Conservation (phyloP, 208 protist genomes). For the Trypanosoma mega region DNA sequence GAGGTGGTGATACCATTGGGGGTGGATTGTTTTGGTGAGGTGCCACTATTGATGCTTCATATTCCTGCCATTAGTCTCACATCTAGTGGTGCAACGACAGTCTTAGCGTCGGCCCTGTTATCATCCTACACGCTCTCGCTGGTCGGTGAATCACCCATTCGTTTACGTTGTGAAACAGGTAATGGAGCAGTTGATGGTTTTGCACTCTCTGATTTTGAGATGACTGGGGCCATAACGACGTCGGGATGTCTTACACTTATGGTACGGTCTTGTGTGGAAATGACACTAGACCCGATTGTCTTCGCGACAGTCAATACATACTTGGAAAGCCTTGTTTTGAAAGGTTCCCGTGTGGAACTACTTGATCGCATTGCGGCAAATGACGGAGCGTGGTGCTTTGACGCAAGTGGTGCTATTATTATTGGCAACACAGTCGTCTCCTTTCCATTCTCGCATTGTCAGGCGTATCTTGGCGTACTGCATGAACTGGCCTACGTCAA, state of each 20-base stretch:
- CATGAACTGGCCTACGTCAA: background rate
- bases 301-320: slow-evolving; percentile 51
- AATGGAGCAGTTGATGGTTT: slow-evolving; percentile 50
- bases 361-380: background rate
- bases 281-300: slow-evolving; percentile 44
- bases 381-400: slow-evolving; percentile 12
- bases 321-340: slow-evolving; percentile 12
- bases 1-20: too few species aligned
- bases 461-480: slow-evolving; percentile 3
- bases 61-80: too few species aligned
- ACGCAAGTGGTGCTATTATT: background rate
- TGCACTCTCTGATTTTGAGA: slow-evolving; percentile 40
- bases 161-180: slow-evolving; percentile 16
- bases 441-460: slow-evolving; percentile 13
- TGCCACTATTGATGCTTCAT: too few species aligned
- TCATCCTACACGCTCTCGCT: too few species aligned
- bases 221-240: too few species aligned
- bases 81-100: too few species aligned
- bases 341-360: background rate
- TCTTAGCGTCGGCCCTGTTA: too few species aligned
- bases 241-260: too few species aligned
- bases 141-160: slow-evolving; percentile 4
- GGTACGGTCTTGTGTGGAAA: slow-evolving; percentile 40
- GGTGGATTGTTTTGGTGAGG: too few species aligned
- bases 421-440: slow-evolving; percentile 12